Base-by-base conservation (phyloP, 2,329 filamentous ascomycete genomes). In the Cercospora sp. region DNA sequence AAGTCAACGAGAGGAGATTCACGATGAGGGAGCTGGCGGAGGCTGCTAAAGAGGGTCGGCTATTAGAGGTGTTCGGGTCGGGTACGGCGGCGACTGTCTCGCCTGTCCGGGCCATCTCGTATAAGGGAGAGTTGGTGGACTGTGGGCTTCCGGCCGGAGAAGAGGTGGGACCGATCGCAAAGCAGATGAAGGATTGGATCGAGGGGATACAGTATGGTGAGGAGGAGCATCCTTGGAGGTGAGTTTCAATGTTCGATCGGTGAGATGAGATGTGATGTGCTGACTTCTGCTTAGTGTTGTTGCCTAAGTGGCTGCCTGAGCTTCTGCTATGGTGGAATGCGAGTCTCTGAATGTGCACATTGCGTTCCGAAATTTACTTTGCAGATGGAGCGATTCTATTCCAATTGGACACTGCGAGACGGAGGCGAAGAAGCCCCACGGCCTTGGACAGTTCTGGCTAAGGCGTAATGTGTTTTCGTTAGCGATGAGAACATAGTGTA, bases 151-250 rank as follows among this genome's bases (percentile, higher is more conserved):
- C 87, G 78, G 89, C 91, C 73, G 84, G 88, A 59, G 87, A 96
- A 80, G 94, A 99, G 84, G 93, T 93, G 10, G 95, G 95, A 53
- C 90, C 94, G 77, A 85, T 98, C 76, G 91, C 95, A 9, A 82
- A 88, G 75, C 88, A 87, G 80, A 94, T 99, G 90, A 97, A 97
- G 88, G 88, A 90, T 75, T 99, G 95, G 95, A 97, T 99, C 71
- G 94, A 97, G 84, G 90, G 84, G 30, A 94, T 96, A 74, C 94
- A 98, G 83, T 97, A 98, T 79, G 95, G 95, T 71, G 94, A 97
- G 72, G 91, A 94, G 81, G 88, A 92, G 79, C 93, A 97, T 79
- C 86, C 90, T 73, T 99, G 95, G 95, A 97, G 94, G 71, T 71
- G 57, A 69, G 71, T 69, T 53, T 16, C n/a, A 20, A 6, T 20